Base-by-base conservation (phyloP, 345 rosid genomes). In the Alliaria petiolata region DNA sequence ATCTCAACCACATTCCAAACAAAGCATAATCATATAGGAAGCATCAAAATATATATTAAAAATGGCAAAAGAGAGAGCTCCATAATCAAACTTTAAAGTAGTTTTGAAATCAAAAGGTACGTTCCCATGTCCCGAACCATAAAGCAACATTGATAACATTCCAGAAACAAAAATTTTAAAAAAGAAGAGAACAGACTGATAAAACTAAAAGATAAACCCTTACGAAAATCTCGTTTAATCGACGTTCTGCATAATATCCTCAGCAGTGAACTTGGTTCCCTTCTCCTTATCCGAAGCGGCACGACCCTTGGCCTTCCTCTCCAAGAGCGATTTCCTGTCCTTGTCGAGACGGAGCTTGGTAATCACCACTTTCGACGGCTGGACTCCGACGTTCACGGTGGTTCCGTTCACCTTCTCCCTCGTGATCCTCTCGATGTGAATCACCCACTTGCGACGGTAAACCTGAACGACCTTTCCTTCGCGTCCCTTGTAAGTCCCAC, bases 351-450 rank as follows among this genome's bases (percentile, higher is more conserved):
- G 79, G 28, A 87, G 89, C 86, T 89, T 89, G 26, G 89, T 85
- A 7, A 89, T 81, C 33, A 87, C 85, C 7, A 83, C 86, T 76
- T 89, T 89, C 31, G 96, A 89, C 0, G 96, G 90, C 73, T 87
- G 84, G 35, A 89, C 65, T 0, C 96, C 96, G 0, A 89, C 96
- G 8, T 89, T 89, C 42, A 89, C 92, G 3, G 96, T 89, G 1
- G 92, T 83, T 8, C 90, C 96, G 14, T 89, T 89, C 25, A 87
- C 92, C 78, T 87, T 87, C 92, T 89, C 92, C 3, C 92, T 76
- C 0, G 96, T 87, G 60, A 89, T 87, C 25, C 90, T 85, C 81
- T 89, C 96, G 50, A 89, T 75, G 86, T 89, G 96, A 66, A 89
- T 87, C 43, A 89, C 96, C 96, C 96, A 89, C 38, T 89, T 89